These are phyloP conservation scores for Stereum hirsutum DNA, from an alignment of 1,284 basidiomycete genomes.

Conservation along the genomic window DNA sequence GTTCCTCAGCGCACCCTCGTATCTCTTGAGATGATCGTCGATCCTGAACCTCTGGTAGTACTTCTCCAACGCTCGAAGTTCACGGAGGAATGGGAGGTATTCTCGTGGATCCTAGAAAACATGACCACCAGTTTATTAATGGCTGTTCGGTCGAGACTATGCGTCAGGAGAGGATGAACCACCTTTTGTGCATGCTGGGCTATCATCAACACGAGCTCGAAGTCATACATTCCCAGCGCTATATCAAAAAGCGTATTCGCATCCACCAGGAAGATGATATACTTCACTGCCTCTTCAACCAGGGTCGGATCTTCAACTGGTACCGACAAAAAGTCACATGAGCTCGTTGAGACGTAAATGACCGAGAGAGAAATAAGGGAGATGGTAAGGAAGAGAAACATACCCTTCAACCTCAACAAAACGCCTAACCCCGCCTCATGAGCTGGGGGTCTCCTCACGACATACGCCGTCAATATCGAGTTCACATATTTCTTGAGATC, in stretches of 20 bases:
- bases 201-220: conserved; percentile 90
- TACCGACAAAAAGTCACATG: not conserved
- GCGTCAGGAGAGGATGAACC: conserved; percentile 1
- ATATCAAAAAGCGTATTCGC: conserved; percentile 89
- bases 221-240: conserved; percentile 98
- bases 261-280: conserved; percentile 96
- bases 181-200: conserved; percentile 97
- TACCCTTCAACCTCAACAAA: conserved; percentile 75
- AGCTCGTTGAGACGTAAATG: not conserved
- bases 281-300: conserved; percentile 95
- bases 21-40: conserved; percentile 84
- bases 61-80: conserved; percentile 74
- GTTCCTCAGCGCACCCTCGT: conserved; percentile 70
- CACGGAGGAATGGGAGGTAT: conserved; percentile 93
- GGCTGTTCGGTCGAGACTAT: not conserved
- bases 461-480: conserved; percentile 86
- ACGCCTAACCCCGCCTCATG: conserved; percentile 79
- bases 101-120: conserved; percentile 83
- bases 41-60: conserved; percentile 88
- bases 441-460: conserved; percentile 88
- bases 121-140: not conserved
- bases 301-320: conserved; percentile 64
- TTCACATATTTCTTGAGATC: conserved; percentile 82
- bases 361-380: not conserved
- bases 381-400: too few relatives aligned